Conservation (phyloP, 805 yeast genomes). For the Nakazawaea ishiwadae region DNA sequence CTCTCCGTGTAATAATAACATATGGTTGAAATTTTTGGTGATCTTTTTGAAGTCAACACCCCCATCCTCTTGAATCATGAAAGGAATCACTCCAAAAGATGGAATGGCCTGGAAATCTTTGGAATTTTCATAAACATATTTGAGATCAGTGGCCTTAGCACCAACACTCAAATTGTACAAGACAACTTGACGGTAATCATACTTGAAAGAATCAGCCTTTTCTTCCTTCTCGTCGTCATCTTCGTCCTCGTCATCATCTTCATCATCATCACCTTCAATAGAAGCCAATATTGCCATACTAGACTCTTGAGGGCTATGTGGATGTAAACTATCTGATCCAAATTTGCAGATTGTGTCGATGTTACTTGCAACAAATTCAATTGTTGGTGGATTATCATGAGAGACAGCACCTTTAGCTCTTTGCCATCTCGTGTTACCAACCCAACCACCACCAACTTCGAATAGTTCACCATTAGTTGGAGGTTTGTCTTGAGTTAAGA, state of each 20-base stretch:
- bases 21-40: conserved; percentile 82
- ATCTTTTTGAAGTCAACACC: conserved; percentile 53
- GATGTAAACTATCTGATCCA: conserved; percentile 44
- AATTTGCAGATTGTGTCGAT: conserved; percentile 69
- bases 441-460: conserved; percentile 97
- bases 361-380: conserved; percentile 68
- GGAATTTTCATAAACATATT: conserved; percentile 75
- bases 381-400: conserved; percentile 45
- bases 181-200: conserved; percentile 66
- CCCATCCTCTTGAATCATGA: conserved; percentile 59
- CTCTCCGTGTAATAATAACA: conserved; percentile 90
- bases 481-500: conserved; percentile 69
- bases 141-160: conserved; percentile 69
- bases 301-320: conserved; percentile 68
- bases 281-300: conserved; percentile 72
- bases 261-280: conserved; percentile 44
- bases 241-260: conserved; percentile 41
- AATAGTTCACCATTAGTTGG: conserved; percentile 76
- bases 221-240: conserved; percentile 35
- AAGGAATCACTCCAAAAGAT: conserved; percentile 85
- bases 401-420: conserved; percentile 81
- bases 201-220: conserved; percentile 44
- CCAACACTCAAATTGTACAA: conserved; percentile 90
- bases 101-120: conserved; percentile 82
- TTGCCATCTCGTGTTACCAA: conserved; percentile 93